These are phyloP conservation scores for Suillus lakei DNA, from an alignment of 768 basidiomycete species.

Conservation along the genomic window DNA sequence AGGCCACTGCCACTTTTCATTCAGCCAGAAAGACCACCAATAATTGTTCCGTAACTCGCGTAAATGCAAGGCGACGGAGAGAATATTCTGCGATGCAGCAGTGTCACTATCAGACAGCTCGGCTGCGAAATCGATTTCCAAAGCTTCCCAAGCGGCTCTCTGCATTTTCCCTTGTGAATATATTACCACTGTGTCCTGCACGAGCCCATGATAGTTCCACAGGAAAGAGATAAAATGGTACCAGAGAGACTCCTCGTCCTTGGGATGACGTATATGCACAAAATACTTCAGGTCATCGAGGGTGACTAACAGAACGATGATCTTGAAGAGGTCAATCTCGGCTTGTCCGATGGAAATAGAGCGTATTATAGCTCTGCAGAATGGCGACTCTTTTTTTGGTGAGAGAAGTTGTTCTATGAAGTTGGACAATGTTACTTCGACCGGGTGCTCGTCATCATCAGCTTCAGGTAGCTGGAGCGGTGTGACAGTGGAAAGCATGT, in stretches of 20 bases:
- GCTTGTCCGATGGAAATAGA: constrained; percentile 5
- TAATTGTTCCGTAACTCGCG: not conserved
- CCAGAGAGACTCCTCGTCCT: not conserved
- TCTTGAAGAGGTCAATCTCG: not conserved
- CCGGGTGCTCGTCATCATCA: not conserved
- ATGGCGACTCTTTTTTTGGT: not conserved
- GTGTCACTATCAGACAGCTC: not conserved
- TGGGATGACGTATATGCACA: not conserved
- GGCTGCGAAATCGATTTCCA: not conserved
- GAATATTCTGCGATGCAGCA: not conserved
- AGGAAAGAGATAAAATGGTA: not conserved
- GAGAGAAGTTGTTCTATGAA: constrained; percentile 9
- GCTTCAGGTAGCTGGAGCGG: not conserved
- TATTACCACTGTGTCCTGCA: not conserved
- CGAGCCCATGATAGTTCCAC: not conserved
- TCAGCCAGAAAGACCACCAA: constrained; percentile 5
- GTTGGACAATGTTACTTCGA: not conserved
- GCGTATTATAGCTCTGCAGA: not conserved
- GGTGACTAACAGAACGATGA: not conserved
- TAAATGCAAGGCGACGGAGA: not conserved
- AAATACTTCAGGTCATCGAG: not conserved
- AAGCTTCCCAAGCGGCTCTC: not conserved
- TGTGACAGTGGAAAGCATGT: not conserved
- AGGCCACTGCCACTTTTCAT: constrained; percentile 2
- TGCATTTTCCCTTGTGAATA: not conserved